Evolutionary conservation across 2,329 filamentous ascomycete genomes (phyloP), one percentile per base, ranked within the genome.

Genomic region (Decorospora gaudefroyi): DNA sequence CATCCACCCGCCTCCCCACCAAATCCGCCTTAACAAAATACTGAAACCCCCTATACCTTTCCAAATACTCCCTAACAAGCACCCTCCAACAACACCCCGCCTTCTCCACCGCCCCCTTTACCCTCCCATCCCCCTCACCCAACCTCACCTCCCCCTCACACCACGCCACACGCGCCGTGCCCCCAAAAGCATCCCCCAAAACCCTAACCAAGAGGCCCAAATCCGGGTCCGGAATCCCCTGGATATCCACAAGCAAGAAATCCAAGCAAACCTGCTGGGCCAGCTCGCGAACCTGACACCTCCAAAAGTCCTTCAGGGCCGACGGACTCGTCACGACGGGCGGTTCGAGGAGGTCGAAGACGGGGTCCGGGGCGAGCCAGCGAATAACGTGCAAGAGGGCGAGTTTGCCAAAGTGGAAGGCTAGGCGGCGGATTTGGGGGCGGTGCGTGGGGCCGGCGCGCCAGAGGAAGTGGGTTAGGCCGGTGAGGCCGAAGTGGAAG

Each of bases 261-360:
- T 0, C 51, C 55, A 23, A 37, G 26, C 0, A 68, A 48, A 68
- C 34, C 12, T 67, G 62, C 9, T 48, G 45, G 9, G 51, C 52
- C 3, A 66, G 45, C 18, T 65, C 61, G 7, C 56, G 59, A 10
- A 68, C 51, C 30, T 68, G 64, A 18, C 61, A 64, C 18, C 65
- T 59, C 65, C 65, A 68, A 19, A 67, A 59, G 22, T 59, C 58
- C 12, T 58, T 59, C 16, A 67, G 25, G 1, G 47, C 55, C 1
- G 29, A 38, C 3, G 61, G 59, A 1, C 42, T 51, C 2, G 55
- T 56, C 17, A 23, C 37, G 11, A 60, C 53, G 4, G 60, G 59
- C 0, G 62, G 60, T 18, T 62, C 54, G 35, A 68, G 55, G 1
- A 67, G 48, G 4, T 51, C 42, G 27, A 64, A 67, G 5, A 68